phyloP scores from a whole-genome alignment of 169 alveolate genomes.

The Eimeria falciformis region DNA sequence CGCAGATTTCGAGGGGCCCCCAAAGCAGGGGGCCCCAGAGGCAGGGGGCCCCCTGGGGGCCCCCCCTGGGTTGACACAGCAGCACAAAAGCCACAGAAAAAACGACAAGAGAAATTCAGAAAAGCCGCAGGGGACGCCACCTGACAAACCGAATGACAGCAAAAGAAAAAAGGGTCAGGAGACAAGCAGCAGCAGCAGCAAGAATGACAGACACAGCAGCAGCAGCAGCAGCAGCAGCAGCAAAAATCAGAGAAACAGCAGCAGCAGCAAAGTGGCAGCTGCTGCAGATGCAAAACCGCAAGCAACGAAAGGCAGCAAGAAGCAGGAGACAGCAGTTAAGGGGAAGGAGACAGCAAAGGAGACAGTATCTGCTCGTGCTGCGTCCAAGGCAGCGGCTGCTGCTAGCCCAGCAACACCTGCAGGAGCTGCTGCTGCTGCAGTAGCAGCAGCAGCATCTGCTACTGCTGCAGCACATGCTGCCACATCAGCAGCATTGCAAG shows the following conservation, averaged over 20 bases:
- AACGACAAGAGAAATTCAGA: too few species aligned
- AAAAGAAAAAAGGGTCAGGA: not conserved
- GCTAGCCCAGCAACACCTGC: not conserved
- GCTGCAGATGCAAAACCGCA: too few species aligned
- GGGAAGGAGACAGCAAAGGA: not conserved
- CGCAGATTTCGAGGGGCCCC: not conserved
- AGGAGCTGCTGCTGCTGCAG: slow-evolving; percentile 29
- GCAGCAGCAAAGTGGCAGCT: slow-evolving; percentile 39
- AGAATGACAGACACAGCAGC: slow-evolving; percentile 14
- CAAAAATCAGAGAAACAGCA: not conserved
- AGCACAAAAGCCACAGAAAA: too few species aligned
- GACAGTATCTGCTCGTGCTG: not conserved
- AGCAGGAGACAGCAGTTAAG: not conserved
- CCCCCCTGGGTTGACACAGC: too few species aligned
- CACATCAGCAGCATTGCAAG: too few species aligned
- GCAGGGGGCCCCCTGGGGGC: too few species aligned
- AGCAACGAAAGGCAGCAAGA: not conserved
- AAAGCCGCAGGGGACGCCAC: too few species aligned
- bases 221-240: slow-evolving; percentile 35
- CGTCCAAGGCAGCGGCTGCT: not conserved
- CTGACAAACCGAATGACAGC: too few species aligned
- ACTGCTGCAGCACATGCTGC: not conserved
- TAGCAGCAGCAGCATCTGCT: not conserved
- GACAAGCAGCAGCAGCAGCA: slow-evolving; percentile 17
- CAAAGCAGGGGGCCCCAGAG: too few species aligned